These are phyloP conservation scores for Candida sakaeoensis DNA, from an alignment of 805 yeast species.

Conservation along the genomic window DNA sequence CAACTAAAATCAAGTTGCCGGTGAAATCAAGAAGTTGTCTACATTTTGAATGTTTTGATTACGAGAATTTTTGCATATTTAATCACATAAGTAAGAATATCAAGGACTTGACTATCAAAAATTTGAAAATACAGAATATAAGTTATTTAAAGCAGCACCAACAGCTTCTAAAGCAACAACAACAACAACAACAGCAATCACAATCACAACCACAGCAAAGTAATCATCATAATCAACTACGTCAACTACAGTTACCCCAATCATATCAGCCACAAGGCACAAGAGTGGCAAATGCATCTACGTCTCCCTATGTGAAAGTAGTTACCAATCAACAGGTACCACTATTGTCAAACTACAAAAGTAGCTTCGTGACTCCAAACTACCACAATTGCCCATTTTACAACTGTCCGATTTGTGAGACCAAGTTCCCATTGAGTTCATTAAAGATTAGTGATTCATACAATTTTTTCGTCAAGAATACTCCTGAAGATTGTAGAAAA, in stretches of 20 bases:
- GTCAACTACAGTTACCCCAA: no score
- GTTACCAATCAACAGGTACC: background rate
- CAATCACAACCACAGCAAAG: background rate
- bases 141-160: conserved; percentile 2
- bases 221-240: background rate
- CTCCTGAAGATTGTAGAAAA: conserved; percentile 30
- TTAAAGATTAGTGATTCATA: conserved; percentile 35
- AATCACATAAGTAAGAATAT: conserved; percentile 29
- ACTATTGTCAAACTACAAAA: background rate
- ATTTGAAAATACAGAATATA: conserved; percentile 15
- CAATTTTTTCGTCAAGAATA: conserved; percentile 39
- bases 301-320: conserved; percentile 4
- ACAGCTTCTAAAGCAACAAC: background rate
- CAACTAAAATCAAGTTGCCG: conserved; percentile 36
- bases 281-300: no score
- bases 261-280: no score
- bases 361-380: conserved; percentile 9
- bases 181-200: background rate
- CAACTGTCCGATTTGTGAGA: conserved; percentile 41
- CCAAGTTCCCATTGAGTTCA: conserved; percentile 28
- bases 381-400: conserved; percentile 21
- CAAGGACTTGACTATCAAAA: conserved; percentile 25
- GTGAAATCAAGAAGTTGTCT: conserved; percentile 34
- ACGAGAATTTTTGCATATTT: conserved; percentile 37
- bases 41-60: conserved; percentile 45